Conservation (phyloP, 257 asterid species). For the Plantago ovata region DNA sequence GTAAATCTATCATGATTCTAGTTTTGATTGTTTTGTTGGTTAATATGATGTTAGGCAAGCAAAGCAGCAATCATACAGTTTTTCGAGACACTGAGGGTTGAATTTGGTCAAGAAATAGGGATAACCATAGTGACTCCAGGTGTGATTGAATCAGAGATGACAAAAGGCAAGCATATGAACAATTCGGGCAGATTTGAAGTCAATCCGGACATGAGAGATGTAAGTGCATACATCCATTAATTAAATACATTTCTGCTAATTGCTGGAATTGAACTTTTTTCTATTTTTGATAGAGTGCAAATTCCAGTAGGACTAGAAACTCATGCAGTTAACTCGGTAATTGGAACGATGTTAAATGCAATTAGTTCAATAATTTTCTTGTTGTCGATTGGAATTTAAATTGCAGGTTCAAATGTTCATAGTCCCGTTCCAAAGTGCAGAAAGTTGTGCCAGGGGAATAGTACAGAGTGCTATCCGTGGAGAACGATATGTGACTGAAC, state of each 20-base stretch:
- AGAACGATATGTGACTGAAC: constrained; percentile 54
- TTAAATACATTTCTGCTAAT: too few relatives aligned
- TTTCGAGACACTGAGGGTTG: constrained; percentile 69
- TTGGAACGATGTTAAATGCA: not conserved
- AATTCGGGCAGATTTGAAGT: constrained; percentile 41
- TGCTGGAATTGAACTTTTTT: too few relatives aligned
- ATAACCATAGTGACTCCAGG: constrained; percentile 65
- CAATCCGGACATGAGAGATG: constrained; percentile 63
- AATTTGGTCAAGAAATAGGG: constrained; percentile 59
- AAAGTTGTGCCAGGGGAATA: constrained; percentile 45
- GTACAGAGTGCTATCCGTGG: constrained; percentile 49
- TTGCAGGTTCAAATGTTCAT: constrained; percentile 43
- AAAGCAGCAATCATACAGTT: constrained; percentile 69
- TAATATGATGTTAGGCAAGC: constrained; percentile 48
- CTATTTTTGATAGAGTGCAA: too few relatives aligned
- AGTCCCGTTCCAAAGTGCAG: constrained; percentile 36
- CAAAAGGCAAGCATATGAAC: constrained; percentile 50
- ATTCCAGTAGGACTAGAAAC: too few relatives aligned
- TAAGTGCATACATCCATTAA: too few relatives aligned
- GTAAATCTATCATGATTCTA: too few relatives aligned
- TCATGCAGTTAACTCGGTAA: too few relatives aligned
- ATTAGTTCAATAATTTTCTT: not conserved
- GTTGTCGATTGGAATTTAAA: not conserved
- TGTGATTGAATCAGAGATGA: constrained; percentile 54
- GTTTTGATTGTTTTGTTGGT: too few relatives aligned